Evolutionary conservation across 805 yeast genomes (phyloP).

Genomic region (Zygosaccharomyces gambellarensis): DNA sequence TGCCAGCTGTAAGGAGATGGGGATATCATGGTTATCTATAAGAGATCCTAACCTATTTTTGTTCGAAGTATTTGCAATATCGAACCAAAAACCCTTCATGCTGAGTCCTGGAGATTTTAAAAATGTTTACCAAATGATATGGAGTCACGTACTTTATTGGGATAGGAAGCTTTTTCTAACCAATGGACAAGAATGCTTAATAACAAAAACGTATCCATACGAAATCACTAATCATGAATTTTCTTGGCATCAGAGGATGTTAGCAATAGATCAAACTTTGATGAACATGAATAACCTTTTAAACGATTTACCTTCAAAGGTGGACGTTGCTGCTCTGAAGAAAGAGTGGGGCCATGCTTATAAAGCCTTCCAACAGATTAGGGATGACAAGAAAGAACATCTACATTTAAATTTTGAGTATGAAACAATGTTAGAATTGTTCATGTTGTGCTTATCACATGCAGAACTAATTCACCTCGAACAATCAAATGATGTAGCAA

Average conservation of each 20-base stretch:
- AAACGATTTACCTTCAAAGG: constrained; percentile 21
- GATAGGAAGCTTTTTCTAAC: constrained; percentile 30
- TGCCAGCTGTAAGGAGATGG: constrained; percentile 28
- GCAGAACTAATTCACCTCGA: constrained; percentile 26
- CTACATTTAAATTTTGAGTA: constrained; percentile 20
- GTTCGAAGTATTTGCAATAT: constrained; percentile 16
- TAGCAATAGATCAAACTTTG: constrained; percentile 18
- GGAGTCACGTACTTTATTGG: constrained; percentile 30
- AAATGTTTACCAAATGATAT: constrained; percentile 19
- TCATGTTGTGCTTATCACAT: constrained; percentile 21
- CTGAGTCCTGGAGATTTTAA: constrained; percentile 17
- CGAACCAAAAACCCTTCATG: constrained; percentile 19
- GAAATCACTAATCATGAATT: constrained; percentile 4
- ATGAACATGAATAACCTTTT: constrained; percentile 18
- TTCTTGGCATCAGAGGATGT: constrained; percentile 22
- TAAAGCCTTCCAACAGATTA: constrained; percentile 8
- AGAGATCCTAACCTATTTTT: constrained; percentile 15
- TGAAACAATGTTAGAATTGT: constrained; percentile 20
- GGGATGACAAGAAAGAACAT: constrained; percentile 2
- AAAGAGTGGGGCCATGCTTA: constrained; percentile 12
- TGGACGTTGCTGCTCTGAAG: constrained; percentile 15
- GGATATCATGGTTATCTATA: constrained; percentile 26
- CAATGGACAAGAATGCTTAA: constrained; percentile 29
- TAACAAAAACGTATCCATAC: constrained; percentile 22
- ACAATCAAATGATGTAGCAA: constrained; percentile 8